These are phyloP conservation scores for Populus tomentosa DNA, from an alignment of 441 rosid species.

Conservation along the genomic window DNA sequence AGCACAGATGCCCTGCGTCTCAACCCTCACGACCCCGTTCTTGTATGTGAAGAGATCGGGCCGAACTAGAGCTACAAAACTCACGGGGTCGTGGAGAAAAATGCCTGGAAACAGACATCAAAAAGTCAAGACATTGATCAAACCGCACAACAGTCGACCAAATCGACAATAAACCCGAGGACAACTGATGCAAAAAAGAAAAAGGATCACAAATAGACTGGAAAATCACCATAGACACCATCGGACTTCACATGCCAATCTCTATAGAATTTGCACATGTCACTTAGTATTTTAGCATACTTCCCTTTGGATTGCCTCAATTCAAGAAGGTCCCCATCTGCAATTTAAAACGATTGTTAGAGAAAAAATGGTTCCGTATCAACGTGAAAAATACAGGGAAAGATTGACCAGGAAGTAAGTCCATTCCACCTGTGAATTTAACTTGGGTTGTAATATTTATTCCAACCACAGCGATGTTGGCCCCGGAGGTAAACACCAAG, in stretches of 20 bases:
- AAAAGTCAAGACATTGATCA: slow-evolving; percentile 1
- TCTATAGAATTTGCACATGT: slow-evolving; percentile 83
- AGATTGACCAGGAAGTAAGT: not conserved
- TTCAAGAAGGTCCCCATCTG: slow-evolving; percentile 63
- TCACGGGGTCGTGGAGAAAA: slow-evolving; percentile 86
- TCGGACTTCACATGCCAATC: slow-evolving; percentile 91
- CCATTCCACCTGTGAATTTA: slow-evolving; percentile 52
- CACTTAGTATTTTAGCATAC: slow-evolving; percentile 50
- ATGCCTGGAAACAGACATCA: slow-evolving; percentile 48
- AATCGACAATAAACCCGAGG: not conserved
- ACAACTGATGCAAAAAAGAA: not conserved
- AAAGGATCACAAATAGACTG: not conserved
- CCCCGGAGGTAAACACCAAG: slow-evolving; percentile 88
- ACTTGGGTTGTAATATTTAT: slow-evolving; percentile 90
- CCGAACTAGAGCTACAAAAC: slow-evolving; percentile 67
- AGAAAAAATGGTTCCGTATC: not conserved
- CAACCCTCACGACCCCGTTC: slow-evolving; percentile 86
- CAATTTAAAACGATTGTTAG: not conserved
- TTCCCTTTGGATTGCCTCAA: slow-evolving; percentile 61
- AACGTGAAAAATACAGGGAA: not conserved
- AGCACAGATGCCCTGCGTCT: slow-evolving; percentile 78
- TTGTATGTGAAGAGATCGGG: slow-evolving; percentile 86
- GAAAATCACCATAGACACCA: slow-evolving; percentile 66
- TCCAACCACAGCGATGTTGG: slow-evolving; percentile 72
- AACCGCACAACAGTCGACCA: not conserved